phyloP scores from a whole-genome alignment of 2,329 filamentous ascomycete species.

The Diaporthe caulivora region DNA sequence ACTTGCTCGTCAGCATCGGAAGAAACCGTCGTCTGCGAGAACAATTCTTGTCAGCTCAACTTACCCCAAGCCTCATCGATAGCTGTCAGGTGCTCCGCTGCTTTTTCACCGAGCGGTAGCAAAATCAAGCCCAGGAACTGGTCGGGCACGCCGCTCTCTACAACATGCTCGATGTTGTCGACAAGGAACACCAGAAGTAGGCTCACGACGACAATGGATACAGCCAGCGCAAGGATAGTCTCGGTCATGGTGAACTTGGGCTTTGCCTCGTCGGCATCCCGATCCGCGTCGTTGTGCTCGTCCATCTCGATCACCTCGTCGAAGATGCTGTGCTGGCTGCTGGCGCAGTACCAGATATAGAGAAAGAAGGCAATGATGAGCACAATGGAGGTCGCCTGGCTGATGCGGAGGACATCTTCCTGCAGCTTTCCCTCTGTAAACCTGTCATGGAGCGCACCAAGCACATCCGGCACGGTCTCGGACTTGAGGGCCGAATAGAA shows the following conservation, averaged over 20 bases:
- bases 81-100: slow-evolving; percentile 86
- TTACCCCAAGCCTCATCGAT: slow-evolving; percentile 88
- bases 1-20: neutral
- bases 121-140: slow-evolving; percentile 76
- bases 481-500: slow-evolving; percentile 34
- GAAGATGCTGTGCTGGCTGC: slow-evolving; percentile 67
- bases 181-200: slow-evolving; percentile 68
- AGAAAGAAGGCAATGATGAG: slow-evolving; percentile 67
- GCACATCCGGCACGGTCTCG: neutral
- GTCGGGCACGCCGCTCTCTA: slow-evolving; percentile 38
- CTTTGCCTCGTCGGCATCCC: slow-evolving; percentile 65
- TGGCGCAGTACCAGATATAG: slow-evolving; percentile 61
- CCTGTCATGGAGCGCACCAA: neutral
- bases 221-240: slow-evolving; percentile 64
- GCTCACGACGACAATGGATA: slow-evolving; percentile 52
- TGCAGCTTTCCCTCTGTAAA: slow-evolving; percentile 47
- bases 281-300: slow-evolving; percentile 58
- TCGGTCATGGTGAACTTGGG: slow-evolving; percentile 67
- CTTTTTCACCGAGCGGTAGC: slow-evolving; percentile 86
- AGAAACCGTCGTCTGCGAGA: too few relatives aligned
- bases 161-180: slow-evolving; percentile 64
- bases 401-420: slow-evolving; percentile 63
- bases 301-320: slow-evolving; percentile 70
- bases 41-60: slow-evolving; percentile 55
- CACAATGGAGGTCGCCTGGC: slow-evolving; percentile 69